Conservation (phyloP, 768 basidiomycete genomes). For the Hortiboletus flavorubellus region DNA sequence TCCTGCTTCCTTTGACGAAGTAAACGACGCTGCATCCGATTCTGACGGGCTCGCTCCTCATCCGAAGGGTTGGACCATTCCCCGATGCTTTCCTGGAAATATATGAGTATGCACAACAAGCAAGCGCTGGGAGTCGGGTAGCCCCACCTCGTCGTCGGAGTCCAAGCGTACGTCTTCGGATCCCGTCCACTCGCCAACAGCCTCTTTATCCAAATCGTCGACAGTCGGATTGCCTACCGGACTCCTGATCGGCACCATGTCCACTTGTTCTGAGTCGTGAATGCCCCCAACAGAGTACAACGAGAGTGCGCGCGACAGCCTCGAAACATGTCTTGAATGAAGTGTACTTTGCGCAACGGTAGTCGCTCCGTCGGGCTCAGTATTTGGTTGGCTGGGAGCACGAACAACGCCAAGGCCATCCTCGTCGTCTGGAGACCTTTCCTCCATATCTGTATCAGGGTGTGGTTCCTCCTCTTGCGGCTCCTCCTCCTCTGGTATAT, state of each 20-base stretch:
- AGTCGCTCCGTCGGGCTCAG: constrained; percentile 40
- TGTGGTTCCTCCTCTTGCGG: constrained; percentile 45
- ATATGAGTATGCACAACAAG: constrained; percentile 6
- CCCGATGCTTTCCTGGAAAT: constrained; percentile 62
- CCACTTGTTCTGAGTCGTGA: constrained; percentile 31
- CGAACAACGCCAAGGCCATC: constrained; percentile 23
- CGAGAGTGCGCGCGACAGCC: constrained; percentile 64
- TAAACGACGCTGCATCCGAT: constrained; percentile 59
- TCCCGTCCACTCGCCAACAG: constrained; percentile 76
- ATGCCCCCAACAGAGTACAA: constrained; percentile 58
- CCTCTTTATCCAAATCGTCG: constrained; percentile 37
- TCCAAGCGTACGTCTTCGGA: constrained; percentile 64
- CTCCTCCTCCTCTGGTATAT: constrained; percentile 74
- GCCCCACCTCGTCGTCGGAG: constrained; percentile 68
- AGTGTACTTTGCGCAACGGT: constrained; percentile 48
- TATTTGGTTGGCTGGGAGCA: constrained; percentile 24
- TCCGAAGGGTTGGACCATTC: constrained; percentile 92
- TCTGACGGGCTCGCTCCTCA: constrained; percentile 75
- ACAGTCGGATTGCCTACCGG: constrained; percentile 31
- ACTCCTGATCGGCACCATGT: constrained; percentile 31
- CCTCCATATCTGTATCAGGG: constrained; percentile 31
- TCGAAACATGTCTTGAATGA: constrained; percentile 71
- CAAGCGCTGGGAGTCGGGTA: background rate
- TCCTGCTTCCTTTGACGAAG: constrained; percentile 46
- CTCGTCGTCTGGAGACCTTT: constrained; percentile 38